Percentiles rank a stretch among this genome's conserved stretches.
These are phyloP conservation scores for Sclerospora graminicola DNA, from an alignment of 352 stramenopile species.

Conservation along the genomic window DNA sequence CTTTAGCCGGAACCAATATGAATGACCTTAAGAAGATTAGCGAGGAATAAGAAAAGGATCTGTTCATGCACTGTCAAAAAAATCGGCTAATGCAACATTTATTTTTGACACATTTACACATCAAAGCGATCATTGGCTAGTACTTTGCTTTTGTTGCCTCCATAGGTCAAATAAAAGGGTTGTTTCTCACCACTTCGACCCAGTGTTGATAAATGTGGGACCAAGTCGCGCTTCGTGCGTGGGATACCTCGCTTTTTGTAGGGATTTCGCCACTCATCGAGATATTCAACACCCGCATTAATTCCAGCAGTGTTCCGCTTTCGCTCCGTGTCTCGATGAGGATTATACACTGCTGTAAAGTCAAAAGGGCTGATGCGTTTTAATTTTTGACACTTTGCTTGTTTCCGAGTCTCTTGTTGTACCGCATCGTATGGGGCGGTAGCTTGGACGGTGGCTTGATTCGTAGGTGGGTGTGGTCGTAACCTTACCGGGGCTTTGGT, in stretches of 20 bases:
- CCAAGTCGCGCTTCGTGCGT: conserved; percentile 32
- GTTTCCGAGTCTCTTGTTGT: too few species aligned
- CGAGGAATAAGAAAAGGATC: conserved; percentile 57
- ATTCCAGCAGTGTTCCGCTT: conserved; percentile 44
- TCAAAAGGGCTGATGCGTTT: conserved; percentile 28
- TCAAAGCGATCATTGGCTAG: too few species aligned
- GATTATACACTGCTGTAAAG: conserved; percentile 40
- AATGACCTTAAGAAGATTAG: conserved; percentile 79
- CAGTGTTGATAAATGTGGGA: conserved; percentile 37
- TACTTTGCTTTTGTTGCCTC: conserved; percentile 58
- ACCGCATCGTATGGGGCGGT: conserved; percentile 32
- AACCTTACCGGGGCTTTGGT: too few species aligned
- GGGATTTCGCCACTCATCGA: conserved; percentile 54
- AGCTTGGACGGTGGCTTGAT: too few species aligned
- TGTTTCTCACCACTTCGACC: conserved; percentile 24
- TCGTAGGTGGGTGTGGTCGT: too few species aligned
- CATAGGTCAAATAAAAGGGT: conserved; percentile 46
- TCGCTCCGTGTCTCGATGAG: conserved; percentile 24
- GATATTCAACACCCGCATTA: conserved; percentile 44
- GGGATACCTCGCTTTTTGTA: conserved; percentile 58
- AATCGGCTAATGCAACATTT: too few species aligned
- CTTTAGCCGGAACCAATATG: conserved; percentile 74
- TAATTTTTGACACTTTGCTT: too few species aligned
- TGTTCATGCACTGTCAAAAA: too few species aligned
- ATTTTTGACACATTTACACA: too few species aligned